Evolutionary conservation across 2,329 filamentous ascomycete genomes (phyloP), one percentile per base, ranked within the genome.

Genomic region (Corniculantispora saksenae): DNA sequence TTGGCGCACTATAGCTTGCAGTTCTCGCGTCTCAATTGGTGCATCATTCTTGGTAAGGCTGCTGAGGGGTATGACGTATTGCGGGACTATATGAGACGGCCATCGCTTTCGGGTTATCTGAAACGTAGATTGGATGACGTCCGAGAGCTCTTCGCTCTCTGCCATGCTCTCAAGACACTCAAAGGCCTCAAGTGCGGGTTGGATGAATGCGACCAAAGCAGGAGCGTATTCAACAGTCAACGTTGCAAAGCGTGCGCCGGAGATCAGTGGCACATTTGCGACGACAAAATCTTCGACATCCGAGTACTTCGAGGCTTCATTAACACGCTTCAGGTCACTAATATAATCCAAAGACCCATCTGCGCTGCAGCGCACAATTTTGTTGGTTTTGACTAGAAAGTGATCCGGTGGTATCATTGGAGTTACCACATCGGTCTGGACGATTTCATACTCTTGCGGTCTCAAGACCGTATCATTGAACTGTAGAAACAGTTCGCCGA

Each of bases 401-500:
- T 53, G 50, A 12, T 25, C 13, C 19, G 25, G 10, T 19, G 50
- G 50, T 13, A 32, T 9, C 8, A 9, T 5, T 2, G 23, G 27
- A 7, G 23, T 29, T n/a, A 53, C 19, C 2, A 19, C 13, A 9
- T 9, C 17, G 23, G 8, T 53, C 25, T n/a, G 25, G 9, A 32
- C 3, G 19, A 53, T n/a, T 7, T 29, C 27, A 19, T 6, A n/a
- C 9, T 29, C 27, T 19, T 25, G 25, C 32, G 50, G 27, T 19
- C 12, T 15, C 15, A 15, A 8, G 19, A 19, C 8, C 25, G 27
- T 29, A 3, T 29, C 50, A 2, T 53, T 25, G 0, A 68, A 67
- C 15, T 72, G 67, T 12, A 72, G 56, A n/a, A 66, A 56, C 0
- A 69, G 66, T 53, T 72, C 69, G 25, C 70, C 71, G 1, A 68